Conservation (phyloP, 2,329 filamentous ascomycete genomes). For the Periconia macrospinosa region DNA sequence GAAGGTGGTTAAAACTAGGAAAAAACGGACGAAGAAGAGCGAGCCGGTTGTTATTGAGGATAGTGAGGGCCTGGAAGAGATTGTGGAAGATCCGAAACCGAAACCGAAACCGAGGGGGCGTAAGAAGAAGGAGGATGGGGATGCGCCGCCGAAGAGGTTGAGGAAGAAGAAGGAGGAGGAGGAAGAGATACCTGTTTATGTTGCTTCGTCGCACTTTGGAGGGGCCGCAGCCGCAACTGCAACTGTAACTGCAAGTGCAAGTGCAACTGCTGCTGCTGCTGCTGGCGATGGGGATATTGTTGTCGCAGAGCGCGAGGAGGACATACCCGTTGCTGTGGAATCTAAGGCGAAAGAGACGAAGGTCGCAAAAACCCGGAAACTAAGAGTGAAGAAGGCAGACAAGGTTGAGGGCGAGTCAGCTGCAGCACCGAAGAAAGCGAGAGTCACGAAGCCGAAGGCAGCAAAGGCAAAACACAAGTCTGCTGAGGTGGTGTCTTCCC, state of each 20-base stretch:
- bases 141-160: neutral
- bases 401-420: conserved; percentile 16
- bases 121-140: conserved; percentile 21
- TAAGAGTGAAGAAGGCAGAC: conserved; percentile 31
- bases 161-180: neutral
- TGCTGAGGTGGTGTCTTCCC: conserved; percentile 22
- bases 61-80: neutral
- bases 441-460: conserved; percentile 25
- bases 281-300: neutral
- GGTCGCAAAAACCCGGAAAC: conserved; percentile 30
- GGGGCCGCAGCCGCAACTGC: neutral
- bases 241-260: neutral
- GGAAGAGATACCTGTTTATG: conserved; percentile 7
- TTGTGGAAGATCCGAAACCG: conserved; percentile 15
- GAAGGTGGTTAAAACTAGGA: conserved; percentile 17
- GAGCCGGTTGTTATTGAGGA: neutral
- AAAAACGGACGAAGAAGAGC: conserved; percentile 17
- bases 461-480: conserved; percentile 18
- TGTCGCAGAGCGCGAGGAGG: too few species aligned
- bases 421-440: conserved; percentile 26
- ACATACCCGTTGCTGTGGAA: conserved; percentile 4
- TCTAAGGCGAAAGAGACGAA: conserved; percentile 15
- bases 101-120: conserved; percentile 27
- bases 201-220: conserved; percentile 25
- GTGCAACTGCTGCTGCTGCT: neutral